phyloP scores from a whole-genome alignment of 2,329 filamentous ascomycete genomes.

The Alternaria gansuensis region DNA sequence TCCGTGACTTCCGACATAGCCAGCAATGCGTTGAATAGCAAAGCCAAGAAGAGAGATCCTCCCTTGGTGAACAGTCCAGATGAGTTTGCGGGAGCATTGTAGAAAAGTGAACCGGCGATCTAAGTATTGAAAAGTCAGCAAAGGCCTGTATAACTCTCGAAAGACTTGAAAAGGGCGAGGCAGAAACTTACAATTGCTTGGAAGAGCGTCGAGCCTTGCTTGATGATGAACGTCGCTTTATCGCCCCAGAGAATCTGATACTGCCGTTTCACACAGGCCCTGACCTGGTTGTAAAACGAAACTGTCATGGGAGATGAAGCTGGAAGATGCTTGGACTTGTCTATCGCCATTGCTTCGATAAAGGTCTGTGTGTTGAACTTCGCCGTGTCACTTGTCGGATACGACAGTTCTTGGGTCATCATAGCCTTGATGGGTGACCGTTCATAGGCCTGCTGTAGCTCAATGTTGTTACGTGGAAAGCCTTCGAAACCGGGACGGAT shows the following conservation, averaged over 20 bases:
- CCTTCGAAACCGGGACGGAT: slow-evolving; percentile 53
- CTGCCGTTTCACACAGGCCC: slow-evolving; percentile 65
- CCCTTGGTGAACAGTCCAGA: slow-evolving; percentile 70
- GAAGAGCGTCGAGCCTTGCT: slow-evolving; percentile 65
- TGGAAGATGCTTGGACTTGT: slow-evolving; percentile 65
- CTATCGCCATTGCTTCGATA: slow-evolving; percentile 60
- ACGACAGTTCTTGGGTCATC: slow-evolving; percentile 67
- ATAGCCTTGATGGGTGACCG: slow-evolving; percentile 59
- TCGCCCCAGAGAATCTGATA: slow-evolving; percentile 73
- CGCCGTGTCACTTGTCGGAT: slow-evolving; percentile 61
- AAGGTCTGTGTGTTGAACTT: slow-evolving; percentile 59
- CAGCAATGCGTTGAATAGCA: slow-evolving; percentile 69
- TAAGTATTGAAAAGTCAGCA: slow-evolving; percentile 42
- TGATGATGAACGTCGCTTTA: slow-evolving; percentile 70
- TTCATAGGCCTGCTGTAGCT: slow-evolving; percentile 59
- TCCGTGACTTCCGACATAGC: slow-evolving; percentile 71
- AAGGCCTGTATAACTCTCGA: background rate
- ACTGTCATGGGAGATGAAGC: slow-evolving; percentile 64
- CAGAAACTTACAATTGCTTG: slow-evolving; percentile 57
- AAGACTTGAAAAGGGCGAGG: background rate
- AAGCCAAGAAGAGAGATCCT: slow-evolving; percentile 70
- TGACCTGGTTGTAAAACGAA: slow-evolving; percentile 57
- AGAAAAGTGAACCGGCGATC: slow-evolving; percentile 73
- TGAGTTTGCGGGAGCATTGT: slow-evolving; percentile 66
- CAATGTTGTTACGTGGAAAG: slow-evolving; percentile 56